Percentiles rank a stretch among this genome's conserved stretches.
Conservation (phyloP, 1,284 basidiomycete genomes). For the Malassezia cuniculi region DNA sequence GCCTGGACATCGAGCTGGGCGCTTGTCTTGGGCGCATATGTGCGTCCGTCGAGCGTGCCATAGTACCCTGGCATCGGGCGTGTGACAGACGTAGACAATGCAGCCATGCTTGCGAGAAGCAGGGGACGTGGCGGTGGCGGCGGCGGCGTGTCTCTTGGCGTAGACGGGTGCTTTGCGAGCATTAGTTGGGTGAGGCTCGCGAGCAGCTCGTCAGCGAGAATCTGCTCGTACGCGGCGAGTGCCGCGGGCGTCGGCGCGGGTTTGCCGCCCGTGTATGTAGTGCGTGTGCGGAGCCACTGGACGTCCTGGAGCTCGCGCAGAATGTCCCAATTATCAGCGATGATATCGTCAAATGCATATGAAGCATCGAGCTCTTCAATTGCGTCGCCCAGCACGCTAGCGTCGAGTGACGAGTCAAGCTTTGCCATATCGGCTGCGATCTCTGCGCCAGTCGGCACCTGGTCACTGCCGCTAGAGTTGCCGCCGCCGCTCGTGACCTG, state of each 20-base stretch:
- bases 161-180: constrained; percentile 11
- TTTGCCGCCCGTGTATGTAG: constrained; percentile 11
- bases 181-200: constrained; percentile 21
- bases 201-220: constrained; percentile 17
- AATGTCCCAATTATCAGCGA: constrained; percentile 20
- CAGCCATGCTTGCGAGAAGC: constrained; percentile 12
- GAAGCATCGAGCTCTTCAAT: constrained; percentile 18
- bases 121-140: constrained; percentile 12
- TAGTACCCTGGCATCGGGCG: constrained; percentile 19
- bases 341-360: constrained; percentile 17
- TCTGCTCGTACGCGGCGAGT: constrained; percentile 19
- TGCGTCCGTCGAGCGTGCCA: constrained; percentile 24
- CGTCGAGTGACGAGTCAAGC: constrained; percentile 14
- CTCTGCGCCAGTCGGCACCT: neutral
- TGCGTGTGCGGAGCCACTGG: constrained; percentile 30
- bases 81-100: constrained; percentile 20
- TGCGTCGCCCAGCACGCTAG: constrained; percentile 10
- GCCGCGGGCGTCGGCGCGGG: constrained; percentile 2
- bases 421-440: constrained; percentile 1
- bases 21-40: neutral
- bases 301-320: constrained; percentile 28
- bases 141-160: constrained; percentile 6
- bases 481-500: constrained; percentile 1
- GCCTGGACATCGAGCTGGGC: neutral
- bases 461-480: neutral